A percentile compares a stretch with the other conserved stretches of the same genome.
These are phyloP conservation scores for Prunus mongolica DNA, from an alignment of 306 rosid species.

Conservation along the genomic window DNA sequence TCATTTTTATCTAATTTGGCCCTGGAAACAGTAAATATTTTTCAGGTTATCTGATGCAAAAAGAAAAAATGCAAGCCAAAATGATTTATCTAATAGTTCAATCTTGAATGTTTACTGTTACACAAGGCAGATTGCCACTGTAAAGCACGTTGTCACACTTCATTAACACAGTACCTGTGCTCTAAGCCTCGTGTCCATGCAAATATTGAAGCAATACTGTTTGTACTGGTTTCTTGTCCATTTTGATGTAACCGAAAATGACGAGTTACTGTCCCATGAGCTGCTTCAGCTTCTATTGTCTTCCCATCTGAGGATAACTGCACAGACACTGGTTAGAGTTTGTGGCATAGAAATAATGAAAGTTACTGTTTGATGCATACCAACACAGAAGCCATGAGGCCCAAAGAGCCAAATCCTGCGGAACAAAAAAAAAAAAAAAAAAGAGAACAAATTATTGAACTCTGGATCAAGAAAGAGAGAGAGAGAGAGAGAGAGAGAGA, in stretches of 20 bases:
- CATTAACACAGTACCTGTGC: constrained; percentile 57
- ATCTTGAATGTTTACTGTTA: background rate
- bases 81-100: background rate
- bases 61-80: background rate
- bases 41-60: constrained; percentile 5
- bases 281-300: constrained; percentile 97
- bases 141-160: background rate
- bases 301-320: constrained; percentile 96
- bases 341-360: constrained; percentile 4
- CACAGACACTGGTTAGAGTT: constrained; percentile 27
- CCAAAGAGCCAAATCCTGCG: constrained; percentile 96
- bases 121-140: background rate
- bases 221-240: constrained; percentile 97
- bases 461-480: background rate
- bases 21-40: constrained; percentile 31
- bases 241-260: constrained; percentile 88
- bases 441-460: constrained; percentile 17
- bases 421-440: constrained; percentile 23
- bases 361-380: constrained; percentile 36
- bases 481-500: background rate
- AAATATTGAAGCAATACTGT: constrained; percentile 96
- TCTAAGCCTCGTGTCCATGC: constrained; percentile 97
- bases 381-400: constrained; percentile 96
- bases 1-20: constrained; percentile 78
- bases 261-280: constrained; percentile 98